Evolutionary conservation across 2,329 filamentous ascomycete species (phyloP).

Genomic region (Elsinoe perseae): DNA sequence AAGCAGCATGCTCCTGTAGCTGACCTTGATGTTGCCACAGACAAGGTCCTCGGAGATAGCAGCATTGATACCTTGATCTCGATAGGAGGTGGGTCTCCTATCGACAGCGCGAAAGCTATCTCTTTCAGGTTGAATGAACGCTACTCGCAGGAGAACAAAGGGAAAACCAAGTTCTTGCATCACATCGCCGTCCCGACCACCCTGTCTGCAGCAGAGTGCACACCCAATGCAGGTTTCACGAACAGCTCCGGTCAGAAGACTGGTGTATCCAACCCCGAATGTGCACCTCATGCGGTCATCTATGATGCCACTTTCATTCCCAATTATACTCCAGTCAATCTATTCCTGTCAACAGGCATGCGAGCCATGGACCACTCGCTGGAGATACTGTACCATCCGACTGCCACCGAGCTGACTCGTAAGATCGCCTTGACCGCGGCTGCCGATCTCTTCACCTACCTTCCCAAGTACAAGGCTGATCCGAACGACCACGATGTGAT

Average conservation of each 20-base stretch:
- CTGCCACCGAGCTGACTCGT: conserved; percentile 43
- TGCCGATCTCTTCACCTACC: conserved; percentile 39
- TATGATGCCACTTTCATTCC: conserved; percentile 46
- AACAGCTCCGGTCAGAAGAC: conserved; percentile 44
- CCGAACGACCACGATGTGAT: conserved; percentile 42
- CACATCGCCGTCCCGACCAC: conserved; percentile 46
- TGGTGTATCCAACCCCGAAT: conserved; percentile 35
- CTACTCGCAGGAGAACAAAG: conserved; percentile 17
- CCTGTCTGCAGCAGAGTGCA: conserved; percentile 49
- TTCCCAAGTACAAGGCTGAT: conserved; percentile 41
- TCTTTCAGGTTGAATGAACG: conserved; percentile 38
- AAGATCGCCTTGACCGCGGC: conserved; percentile 40
- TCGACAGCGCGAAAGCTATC: conserved; percentile 46
- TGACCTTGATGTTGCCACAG: conserved; percentile 46
- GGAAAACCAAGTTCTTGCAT: conserved; percentile 33
- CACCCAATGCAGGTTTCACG: conserved; percentile 46
- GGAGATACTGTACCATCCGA: conserved; percentile 46
- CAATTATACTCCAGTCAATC: conserved; percentile 42
- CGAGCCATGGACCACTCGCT: conserved; percentile 50
- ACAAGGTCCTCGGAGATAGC: conserved; percentile 38
- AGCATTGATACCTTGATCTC: conserved; percentile 48
- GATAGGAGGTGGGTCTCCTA: conserved; percentile 49
- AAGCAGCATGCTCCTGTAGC: conserved; percentile 50
- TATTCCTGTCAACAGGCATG: conserved; percentile 47
- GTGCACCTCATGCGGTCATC: conserved; percentile 43